phyloP scores from a whole-genome alignment of 2,329 filamentous ascomycete species.

The Parastagonospora avenae region DNA sequence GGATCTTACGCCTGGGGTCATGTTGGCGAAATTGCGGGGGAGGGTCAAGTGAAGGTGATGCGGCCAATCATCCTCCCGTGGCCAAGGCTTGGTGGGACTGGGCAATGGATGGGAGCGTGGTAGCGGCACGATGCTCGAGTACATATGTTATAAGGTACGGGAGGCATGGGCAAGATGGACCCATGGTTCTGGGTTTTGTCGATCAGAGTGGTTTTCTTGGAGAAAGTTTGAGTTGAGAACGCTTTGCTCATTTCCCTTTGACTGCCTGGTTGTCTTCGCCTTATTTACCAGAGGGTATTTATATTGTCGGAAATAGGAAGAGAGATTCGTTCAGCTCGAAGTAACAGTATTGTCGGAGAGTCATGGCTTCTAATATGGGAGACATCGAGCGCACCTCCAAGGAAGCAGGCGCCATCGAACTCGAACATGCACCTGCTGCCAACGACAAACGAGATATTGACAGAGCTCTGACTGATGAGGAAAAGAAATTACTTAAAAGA shows the following conservation, averaged over 20 bases:
- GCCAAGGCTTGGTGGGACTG: slow-evolving; percentile 2
- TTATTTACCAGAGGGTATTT: no score
- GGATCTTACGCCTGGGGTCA: no score
- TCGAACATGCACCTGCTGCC: slow-evolving; percentile 17
- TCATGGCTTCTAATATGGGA: not conserved
- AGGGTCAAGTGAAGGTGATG: not conserved
- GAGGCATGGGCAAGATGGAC: not conserved
- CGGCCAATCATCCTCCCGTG: not conserved
- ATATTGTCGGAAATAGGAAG: not conserved
- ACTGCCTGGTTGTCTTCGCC: no score
- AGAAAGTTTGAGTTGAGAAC: no score
- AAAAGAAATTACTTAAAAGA: slow-evolving; percentile 16
- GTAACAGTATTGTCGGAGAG: not conserved
- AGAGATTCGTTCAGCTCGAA: not conserved
- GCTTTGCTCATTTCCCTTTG: no score
- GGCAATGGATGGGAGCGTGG: not conserved
- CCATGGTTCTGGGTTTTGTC: not conserved
- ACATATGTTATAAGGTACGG: not conserved
- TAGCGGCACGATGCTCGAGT: not conserved
- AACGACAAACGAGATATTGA: not conserved
- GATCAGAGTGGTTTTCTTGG: no score
- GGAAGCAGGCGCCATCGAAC: slow-evolving; percentile 22
- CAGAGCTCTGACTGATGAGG: slow-evolving; percentile 7
- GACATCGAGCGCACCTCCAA: slow-evolving; percentile 11
- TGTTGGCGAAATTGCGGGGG: slow-evolving; percentile 1